These are phyloP conservation scores for Aspergillus fischeri DNA, from an alignment of 2,329 filamentous ascomycete genomes.

Conservation along the genomic window DNA sequence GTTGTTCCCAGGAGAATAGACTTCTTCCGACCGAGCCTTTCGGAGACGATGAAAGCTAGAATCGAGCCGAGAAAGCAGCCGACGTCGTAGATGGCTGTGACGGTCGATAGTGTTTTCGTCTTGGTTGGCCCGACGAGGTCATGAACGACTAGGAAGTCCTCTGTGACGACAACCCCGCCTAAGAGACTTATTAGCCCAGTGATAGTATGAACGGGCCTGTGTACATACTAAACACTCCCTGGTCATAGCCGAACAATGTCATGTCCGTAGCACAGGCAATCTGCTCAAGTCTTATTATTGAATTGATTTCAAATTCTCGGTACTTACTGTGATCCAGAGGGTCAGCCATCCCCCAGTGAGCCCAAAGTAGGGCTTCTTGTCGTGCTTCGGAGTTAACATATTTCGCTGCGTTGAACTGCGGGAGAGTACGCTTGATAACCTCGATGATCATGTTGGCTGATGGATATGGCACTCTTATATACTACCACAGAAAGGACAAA, in stretches of 20 bases:
- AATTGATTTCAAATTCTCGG: neutral
- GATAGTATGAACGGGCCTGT: neutral
- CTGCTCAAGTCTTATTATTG: neutral
- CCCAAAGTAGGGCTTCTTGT: constrained; percentile 48
- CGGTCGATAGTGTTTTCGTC: constrained; percentile 39
- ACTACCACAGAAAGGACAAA: neutral
- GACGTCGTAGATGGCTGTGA: constrained; percentile 57
- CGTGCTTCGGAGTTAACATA: neutral
- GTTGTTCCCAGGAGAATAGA: constrained; percentile 44
- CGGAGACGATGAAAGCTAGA: constrained; percentile 44
- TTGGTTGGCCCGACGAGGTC: constrained; percentile 38
- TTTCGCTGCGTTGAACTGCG: neutral
- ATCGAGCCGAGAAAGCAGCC: constrained; percentile 57
- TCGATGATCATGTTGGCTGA: neutral
- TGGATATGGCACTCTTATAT: neutral
- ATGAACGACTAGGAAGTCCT: constrained; percentile 49
- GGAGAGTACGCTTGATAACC: neutral
- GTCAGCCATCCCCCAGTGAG: constrained; percentile 53
- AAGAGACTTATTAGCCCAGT: neutral
- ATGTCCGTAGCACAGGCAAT: constrained; percentile 48
- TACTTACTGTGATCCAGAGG: constrained; percentile 51
- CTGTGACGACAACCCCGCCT: constrained; percentile 53
- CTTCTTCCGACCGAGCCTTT: constrained; percentile 46
- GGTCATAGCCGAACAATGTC: constrained; percentile 46
- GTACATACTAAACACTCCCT: constrained; percentile 49